phyloP scores from a whole-genome alignment of 1,139 yeast species.

The Keqinozyma sinolaborantium region DNA sequence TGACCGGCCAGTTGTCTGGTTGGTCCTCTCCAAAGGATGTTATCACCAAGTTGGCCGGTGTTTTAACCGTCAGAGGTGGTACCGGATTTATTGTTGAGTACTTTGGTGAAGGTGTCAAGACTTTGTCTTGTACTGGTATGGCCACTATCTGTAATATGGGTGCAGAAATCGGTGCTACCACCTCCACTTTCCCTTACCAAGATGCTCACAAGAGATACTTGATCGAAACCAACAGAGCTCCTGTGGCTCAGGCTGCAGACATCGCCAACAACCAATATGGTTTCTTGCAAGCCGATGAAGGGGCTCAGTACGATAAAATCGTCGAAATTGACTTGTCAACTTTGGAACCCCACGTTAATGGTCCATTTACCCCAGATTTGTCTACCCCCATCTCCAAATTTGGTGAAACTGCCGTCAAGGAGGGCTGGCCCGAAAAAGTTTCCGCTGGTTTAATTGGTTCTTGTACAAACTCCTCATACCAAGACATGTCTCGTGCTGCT shows the following conservation, averaged over 20 bases:
- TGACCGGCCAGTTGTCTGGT: constrained; percentile 81
- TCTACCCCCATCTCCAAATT: constrained; percentile 80
- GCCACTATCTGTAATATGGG: constrained; percentile 99
- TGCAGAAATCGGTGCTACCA: constrained; percentile 98
- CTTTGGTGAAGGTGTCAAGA: constrained; percentile 88
- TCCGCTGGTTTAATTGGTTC: constrained; percentile 95
- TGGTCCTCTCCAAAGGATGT: constrained; percentile 98
- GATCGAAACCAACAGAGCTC: constrained; percentile 74
- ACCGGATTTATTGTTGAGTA: constrained; percentile 95
- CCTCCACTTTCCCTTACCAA: constrained; percentile 94
- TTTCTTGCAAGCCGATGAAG: constrained; percentile 74
- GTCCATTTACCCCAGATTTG: constrained; percentile 94
- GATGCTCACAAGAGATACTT: constrained; percentile 82
- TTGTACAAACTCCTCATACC: constrained; percentile 96
- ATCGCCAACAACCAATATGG: constrained; percentile 57
- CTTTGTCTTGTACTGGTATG: constrained; percentile 95
- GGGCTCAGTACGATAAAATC: constrained; percentile 79
- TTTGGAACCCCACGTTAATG: constrained; percentile 88
- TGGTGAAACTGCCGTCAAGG: constrained; percentile 57
- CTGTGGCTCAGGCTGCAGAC: constrained; percentile 77
- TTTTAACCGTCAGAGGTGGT: constrained; percentile 93
- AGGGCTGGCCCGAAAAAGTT: constrained; percentile 78
- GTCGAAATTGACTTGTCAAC: constrained; percentile 72
- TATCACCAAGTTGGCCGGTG: constrained; percentile 85
- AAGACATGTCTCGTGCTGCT: constrained; percentile 95